Percentiles rank a stretch among this genome's conserved stretches.
Conservation (phyloP, 2,329 filamentous ascomycete genomes). For the Monilinia vaccinii-corymbosi region DNA sequence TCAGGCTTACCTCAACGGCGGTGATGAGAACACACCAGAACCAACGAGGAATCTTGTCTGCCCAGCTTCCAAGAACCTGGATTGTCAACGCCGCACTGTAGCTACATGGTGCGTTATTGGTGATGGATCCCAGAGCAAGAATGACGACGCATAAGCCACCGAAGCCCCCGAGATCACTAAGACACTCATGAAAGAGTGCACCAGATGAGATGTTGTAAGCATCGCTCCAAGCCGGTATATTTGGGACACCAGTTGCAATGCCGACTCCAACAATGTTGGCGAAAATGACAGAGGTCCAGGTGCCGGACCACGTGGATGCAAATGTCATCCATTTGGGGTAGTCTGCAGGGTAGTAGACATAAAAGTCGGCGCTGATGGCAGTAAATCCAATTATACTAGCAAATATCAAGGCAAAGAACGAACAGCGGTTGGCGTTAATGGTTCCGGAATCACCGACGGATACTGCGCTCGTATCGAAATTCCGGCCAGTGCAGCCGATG, state of each 20-base stretch:
- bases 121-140: constrained; percentile 52
- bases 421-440: constrained; percentile 42
- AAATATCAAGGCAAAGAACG: constrained; percentile 42
- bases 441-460: constrained; percentile 41
- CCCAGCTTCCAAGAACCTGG: constrained; percentile 52
- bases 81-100: constrained; percentile 56
- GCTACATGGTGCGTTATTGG: constrained; percentile 54
- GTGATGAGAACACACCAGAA: constrained; percentile 33
- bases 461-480: constrained; percentile 42
- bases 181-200: constrained; percentile 29
- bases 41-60: constrained; percentile 48
- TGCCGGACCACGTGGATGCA: constrained; percentile 12
- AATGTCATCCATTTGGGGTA: constrained; percentile 24
- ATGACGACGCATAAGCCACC: constrained; percentile 58
- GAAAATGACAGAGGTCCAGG: constrained; percentile 12
- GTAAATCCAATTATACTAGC: constrained; percentile 13
- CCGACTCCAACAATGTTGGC: constrained; percentile 14
- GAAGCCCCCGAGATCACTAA: constrained; percentile 47
- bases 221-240: constrained; percentile 11
- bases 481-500: constrained; percentile 44
- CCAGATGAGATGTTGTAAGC: constrained; percentile 13
- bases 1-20: constrained; percentile 12
- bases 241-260: constrained; percentile 13
- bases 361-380: constrained; percentile 16
- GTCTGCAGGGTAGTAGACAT: constrained; percentile 17